phyloP scores from a whole-genome alignment of 805 yeast species.

The Scheffersomyces stipitis region DNA sequence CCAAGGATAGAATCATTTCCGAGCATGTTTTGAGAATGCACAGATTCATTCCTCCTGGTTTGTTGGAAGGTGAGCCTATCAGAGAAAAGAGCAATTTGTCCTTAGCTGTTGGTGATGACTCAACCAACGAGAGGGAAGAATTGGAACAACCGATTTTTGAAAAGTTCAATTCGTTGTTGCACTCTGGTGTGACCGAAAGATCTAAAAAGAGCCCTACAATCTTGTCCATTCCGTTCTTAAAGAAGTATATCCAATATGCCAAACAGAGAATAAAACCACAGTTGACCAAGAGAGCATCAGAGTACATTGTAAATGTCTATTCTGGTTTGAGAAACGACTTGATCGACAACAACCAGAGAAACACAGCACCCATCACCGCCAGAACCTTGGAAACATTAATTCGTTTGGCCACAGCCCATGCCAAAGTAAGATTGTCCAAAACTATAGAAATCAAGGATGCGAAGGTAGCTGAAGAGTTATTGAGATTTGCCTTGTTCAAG shows the following conservation, averaged over 20 bases:
- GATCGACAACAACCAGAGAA: conserved; percentile 58
- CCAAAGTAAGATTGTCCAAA: conserved; percentile 85
- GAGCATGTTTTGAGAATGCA: conserved; percentile 96
- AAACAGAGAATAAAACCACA: conserved; percentile 84
- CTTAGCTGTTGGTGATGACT: conserved; percentile 76
- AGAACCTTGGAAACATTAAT: conserved; percentile 95
- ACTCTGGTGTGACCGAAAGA: conserved; percentile 62
- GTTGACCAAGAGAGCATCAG: conserved; percentile 73
- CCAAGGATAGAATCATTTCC: conserved; percentile 80
- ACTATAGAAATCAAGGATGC: conserved; percentile 79
- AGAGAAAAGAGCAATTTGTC: conserved; percentile 72
- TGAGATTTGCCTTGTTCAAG: conserved; percentile 83
- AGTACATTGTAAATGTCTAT: conserved; percentile 76
- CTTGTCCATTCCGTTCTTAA: conserved; percentile 78
- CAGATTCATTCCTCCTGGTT: conserved; percentile 82
- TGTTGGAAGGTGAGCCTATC: conserved; percentile 89
- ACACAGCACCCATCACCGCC: conserved; percentile 95
- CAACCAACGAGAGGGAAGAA: conserved; percentile 41
- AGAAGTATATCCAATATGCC: conserved; percentile 92
- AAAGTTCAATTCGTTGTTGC: conserved; percentile 77
- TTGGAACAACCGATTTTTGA: conserved; percentile 70
- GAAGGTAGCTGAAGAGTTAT: conserved; percentile 75
- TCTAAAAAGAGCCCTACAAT: conserved; percentile 29
- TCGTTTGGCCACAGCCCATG: conserved; percentile 95
- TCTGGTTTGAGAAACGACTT: conserved; percentile 78